Conservation (phyloP, 2,329 filamentous ascomycete genomes). For the Rachicladosporium sp. region DNA sequence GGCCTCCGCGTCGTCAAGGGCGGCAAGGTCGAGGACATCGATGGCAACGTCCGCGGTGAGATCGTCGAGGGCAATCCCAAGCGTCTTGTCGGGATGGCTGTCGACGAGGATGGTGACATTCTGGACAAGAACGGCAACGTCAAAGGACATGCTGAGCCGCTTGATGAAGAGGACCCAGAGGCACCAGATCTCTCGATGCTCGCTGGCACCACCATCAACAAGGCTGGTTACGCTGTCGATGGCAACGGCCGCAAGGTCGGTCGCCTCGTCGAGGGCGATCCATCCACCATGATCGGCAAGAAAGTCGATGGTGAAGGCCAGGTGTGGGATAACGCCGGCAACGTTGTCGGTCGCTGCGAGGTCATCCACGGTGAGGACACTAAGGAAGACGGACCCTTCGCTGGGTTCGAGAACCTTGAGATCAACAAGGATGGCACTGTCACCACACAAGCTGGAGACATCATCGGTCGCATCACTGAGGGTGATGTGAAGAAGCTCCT, state of each 20-base stretch:
- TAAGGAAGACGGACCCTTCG: constrained; percentile 45
- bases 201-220: constrained; percentile 51
- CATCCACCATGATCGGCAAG: constrained; percentile 44
- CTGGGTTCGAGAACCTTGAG: constrained; percentile 44
- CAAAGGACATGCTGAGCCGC: constrained; percentile 50
- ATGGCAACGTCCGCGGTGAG: constrained; percentile 65
- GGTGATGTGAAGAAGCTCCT: constrained; percentile 40
- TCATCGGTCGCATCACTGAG: constrained; percentile 38
- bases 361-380: constrained; percentile 40
- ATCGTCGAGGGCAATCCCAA: constrained; percentile 60
- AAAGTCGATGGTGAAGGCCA: constrained; percentile 52
- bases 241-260: constrained; percentile 46
- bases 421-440: constrained; percentile 48
- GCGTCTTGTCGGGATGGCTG: constrained; percentile 56
- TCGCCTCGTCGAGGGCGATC: constrained; percentile 45
- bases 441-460: constrained; percentile 31
- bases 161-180: constrained; percentile 38
- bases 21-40: constrained; percentile 61
- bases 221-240: constrained; percentile 50
- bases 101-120: constrained; percentile 75
- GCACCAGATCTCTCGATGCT: constrained; percentile 47
- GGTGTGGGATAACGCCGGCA: constrained; percentile 51
- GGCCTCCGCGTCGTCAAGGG: constrained; percentile 57
- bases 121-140: constrained; percentile 59
- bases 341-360: constrained; percentile 48